phyloP scores from a whole-genome alignment of 2,329 filamentous ascomycete genomes.

The Aspergillus awamori region DNA sequence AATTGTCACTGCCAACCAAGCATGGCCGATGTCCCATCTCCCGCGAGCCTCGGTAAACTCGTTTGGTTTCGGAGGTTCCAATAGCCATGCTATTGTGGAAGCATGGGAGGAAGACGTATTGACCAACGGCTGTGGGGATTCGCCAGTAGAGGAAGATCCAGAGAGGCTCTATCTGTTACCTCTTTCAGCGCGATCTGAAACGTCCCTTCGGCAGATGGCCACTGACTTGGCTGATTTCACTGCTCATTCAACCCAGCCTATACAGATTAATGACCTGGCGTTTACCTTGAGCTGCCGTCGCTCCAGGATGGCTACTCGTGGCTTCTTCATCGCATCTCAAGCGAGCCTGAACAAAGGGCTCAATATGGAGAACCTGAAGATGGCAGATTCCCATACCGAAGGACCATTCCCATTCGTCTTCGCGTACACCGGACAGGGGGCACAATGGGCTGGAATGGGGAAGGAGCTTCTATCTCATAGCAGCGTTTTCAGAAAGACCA shows the following conservation, averaged over 20 bases:
- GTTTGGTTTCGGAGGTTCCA: constrained; percentile 48
- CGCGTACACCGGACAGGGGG: constrained; percentile 37
- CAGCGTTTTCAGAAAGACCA: constrained; percentile 13
- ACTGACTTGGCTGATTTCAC: neutral
- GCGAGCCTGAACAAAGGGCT: neutral
- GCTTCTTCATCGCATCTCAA: neutral
- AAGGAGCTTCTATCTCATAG: constrained; percentile 20
- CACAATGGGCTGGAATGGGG: constrained; percentile 38
- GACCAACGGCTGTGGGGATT: neutral
- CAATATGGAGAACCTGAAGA: neutral
- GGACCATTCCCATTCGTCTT: neutral
- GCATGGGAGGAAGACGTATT: neutral
- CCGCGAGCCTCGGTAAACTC: constrained; percentile 50
- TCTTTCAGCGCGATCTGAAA: neutral
- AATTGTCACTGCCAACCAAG: constrained; percentile 23
- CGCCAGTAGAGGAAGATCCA: neutral
- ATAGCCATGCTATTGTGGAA: constrained; percentile 46
- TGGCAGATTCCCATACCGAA: constrained; percentile 15
- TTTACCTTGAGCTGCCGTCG: neutral
- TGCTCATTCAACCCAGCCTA: neutral
- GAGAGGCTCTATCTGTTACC: neutral
- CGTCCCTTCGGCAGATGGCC: neutral
- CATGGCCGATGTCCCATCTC: constrained; percentile 27
- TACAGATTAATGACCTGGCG: neutral
- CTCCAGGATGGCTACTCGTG: neutral